These are phyloP conservation scores for Tremella mesenterica DNA, from an alignment of 768 basidiomycete genomes.

Conservation along the genomic window DNA sequence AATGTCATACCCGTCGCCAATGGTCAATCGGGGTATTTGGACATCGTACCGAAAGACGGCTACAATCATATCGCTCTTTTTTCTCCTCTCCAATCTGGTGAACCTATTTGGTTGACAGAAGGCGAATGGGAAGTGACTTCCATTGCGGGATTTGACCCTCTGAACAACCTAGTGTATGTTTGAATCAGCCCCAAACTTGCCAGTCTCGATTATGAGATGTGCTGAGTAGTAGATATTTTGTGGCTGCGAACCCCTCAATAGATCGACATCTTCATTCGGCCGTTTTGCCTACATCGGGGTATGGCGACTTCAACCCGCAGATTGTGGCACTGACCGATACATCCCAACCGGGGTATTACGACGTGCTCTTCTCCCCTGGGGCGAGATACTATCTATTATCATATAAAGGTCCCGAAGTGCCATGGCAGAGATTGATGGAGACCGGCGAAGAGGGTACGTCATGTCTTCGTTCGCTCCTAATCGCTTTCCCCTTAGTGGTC, in stretches of 20 bases:
- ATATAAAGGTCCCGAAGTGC: conserved; percentile 72
- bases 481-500: too few species aligned
- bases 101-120: conserved; percentile 71
- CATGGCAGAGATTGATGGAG: conserved; percentile 72
- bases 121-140: conserved; percentile 85
- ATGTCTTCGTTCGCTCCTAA: background rate
- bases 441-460: conserved; percentile 36
- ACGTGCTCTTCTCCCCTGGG: conserved; percentile 68
- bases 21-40: conserved; percentile 66
- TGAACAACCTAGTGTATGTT: conserved; percentile 63
- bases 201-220: too few species aligned
- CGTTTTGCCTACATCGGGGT: conserved; percentile 53
- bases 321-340: conserved; percentile 41
- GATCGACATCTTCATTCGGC: conserved; percentile 78
- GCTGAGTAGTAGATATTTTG: conserved; percentile 62
- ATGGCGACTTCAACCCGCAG: conserved; percentile 18
- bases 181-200: background rate
- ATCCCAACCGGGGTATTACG: conserved; percentile 52
- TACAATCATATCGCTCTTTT: conserved; percentile 91
- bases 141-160: conserved; percentile 63
- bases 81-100: conserved; percentile 59
- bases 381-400: conserved; percentile 74
- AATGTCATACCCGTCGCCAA: conserved; percentile 32
- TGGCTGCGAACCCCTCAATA: conserved; percentile 71
- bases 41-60: conserved; percentile 78